Percentiles rank a stretch among this genome's conserved stretches.
Conservation (phyloP, 2,329 filamentous ascomycete genomes). For the Emmonsiellopsis sp. region DNA sequence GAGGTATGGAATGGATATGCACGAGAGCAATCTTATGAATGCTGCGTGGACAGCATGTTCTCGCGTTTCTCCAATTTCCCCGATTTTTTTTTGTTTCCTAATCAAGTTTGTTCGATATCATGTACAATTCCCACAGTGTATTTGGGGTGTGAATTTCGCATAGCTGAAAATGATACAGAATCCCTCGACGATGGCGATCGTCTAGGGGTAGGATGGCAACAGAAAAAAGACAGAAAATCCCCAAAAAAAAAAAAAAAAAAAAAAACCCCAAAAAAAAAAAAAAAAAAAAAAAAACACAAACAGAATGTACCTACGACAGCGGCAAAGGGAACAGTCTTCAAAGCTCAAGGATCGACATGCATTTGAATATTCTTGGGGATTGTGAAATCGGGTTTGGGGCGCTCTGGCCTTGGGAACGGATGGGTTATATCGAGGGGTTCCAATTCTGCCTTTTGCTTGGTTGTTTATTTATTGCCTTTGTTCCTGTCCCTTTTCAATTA, state of each 20-base stretch:
- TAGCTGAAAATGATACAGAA: neutral
- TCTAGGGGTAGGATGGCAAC: neutral
- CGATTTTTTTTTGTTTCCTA: neutral
- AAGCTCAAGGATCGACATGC: neutral
- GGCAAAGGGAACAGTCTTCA: neutral
- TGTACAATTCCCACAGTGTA: neutral
- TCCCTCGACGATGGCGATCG: neutral
- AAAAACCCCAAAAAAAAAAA: neutral
- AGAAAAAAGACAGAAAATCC: neutral
- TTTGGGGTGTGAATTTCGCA: neutral
- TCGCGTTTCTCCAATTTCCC: neutral
- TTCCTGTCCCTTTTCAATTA: neutral
- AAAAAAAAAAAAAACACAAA: neutral
- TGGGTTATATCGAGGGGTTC: neutral
- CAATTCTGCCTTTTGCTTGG: neutral
- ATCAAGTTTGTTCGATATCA: neutral
- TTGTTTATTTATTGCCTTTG: neutral
- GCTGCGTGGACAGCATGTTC: neutral
- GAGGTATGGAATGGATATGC: neutral
- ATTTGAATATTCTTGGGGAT: neutral
- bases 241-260: neutral
- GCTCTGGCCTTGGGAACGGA: neutral
- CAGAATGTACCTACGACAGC: neutral
- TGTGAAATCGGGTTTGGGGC: neutral
- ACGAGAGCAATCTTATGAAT: neutral